phyloP scores from a whole-genome alignment of 805 yeast species.

The Wickerhamiella alocasiicola region DNA sequence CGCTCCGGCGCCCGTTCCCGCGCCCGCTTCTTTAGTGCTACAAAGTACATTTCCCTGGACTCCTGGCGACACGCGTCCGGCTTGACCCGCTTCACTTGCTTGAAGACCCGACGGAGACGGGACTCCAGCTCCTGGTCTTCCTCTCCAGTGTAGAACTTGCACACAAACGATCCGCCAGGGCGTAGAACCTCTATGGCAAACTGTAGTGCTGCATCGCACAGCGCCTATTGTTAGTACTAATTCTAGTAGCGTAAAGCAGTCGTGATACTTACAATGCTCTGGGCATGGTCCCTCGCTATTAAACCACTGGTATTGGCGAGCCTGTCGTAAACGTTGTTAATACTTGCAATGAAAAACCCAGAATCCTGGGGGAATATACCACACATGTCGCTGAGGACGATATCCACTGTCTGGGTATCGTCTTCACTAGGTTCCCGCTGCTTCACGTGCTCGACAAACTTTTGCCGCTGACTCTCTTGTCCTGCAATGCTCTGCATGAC shows the following conservation, averaged over 20 bases:
- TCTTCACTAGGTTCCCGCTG: conserved; percentile 5
- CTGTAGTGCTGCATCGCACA: conserved; percentile 82
- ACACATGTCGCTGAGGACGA: conserved; percentile 74
- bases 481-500: not conserved
- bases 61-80: conserved; percentile 72
- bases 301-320: conserved; percentile 86
- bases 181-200: conserved; percentile 59
- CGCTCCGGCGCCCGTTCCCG: too few relatives aligned
- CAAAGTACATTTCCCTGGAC: conserved; percentile 72
- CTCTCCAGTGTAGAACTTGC: conserved; percentile 75
- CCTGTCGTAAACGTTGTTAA: conserved; percentile 77
- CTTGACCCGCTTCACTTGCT: conserved; percentile 53
- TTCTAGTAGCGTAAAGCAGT: not conserved
- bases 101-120: conserved; percentile 47
- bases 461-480: conserved; percentile 12
- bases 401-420: conserved; percentile 39
- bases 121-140: conserved; percentile 58
- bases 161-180: conserved; percentile 60
- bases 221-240: conserved; percentile 35
- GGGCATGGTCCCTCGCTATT: conserved; percentile 64
- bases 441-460: conserved; percentile 8
- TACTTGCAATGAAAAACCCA: conserved; percentile 47
- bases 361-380: conserved; percentile 40
- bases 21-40: conserved; percentile 46
- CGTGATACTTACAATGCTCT: conserved; percentile 51